Evolutionary conservation across 2,329 filamentous ascomycete genomes (phyloP), one percentile per base, ranked within the genome.

Genomic region (Xenosphaeropsis pyriputrescens): DNA sequence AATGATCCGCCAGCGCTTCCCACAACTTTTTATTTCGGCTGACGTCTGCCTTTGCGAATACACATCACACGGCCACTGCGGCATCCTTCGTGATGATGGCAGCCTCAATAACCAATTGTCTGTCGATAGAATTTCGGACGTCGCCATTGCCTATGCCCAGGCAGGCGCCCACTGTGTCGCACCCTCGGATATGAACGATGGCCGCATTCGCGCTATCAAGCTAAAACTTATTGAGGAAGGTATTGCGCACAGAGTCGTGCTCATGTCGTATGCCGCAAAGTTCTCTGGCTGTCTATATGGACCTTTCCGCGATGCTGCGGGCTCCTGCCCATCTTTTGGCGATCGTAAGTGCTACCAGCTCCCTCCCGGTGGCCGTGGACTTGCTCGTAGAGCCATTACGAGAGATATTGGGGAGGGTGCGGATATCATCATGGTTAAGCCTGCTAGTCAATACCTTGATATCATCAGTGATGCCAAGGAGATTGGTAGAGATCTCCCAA

Each of bases 381-480:
- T 98, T 33, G 91, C 91, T 13, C 77, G 91, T 46, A 76, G 91
- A 48, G 91, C 91, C 35, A 95, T 98, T 46, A 65, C 76, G 31
- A 75, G 91, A 48, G 91, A 98, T 56, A 89, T 98, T 48, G 72
- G 70, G 45, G 91, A 98, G 62, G 91, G 91, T 18, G 91, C 91
- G 15, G 91, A 98, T 54, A 85, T 95, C 49, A 94, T 98, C 61
- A 95, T 98, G 89, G 91, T 98, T 44, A 98, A 98, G 69, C 91
- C 91, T 2, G 91, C 91, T 8, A 83, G 83, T 50, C 85, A 89
- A 59, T 98, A 94, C 57, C 71, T 98, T 34, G 91, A 98, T 60
- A 94, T 98, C 51, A 96, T 98, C 58, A 85, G 84, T 48, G 91
- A 98, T 55, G 91, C 91, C 38, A 96, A 94, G 66, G 86, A 95